Conservation (phyloP, 768 basidiomycete species). For the Amanita fuliginea region DNA sequence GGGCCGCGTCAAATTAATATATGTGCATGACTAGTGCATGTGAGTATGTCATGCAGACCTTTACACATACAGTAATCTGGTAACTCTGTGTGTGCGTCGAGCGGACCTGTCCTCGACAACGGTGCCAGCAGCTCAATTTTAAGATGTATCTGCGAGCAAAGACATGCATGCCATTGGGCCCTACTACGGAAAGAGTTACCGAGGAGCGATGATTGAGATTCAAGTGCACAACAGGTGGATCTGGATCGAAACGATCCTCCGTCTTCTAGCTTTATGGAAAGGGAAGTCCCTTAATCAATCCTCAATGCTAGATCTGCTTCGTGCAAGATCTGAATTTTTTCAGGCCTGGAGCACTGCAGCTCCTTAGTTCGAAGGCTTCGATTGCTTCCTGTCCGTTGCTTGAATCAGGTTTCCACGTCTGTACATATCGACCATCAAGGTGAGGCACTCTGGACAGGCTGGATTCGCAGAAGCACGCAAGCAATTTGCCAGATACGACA, state of each 20-base stretch:
- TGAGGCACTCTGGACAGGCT: background rate
- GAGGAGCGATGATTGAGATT: background rate
- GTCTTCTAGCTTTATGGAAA: slow-evolving; percentile 3
- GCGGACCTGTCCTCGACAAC: background rate
- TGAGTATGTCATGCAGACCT: background rate
- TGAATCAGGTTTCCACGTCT: slow-evolving; percentile 2
- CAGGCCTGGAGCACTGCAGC: background rate
- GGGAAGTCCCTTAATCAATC: background rate
- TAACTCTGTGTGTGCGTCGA: background rate
- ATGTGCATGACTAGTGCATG: background rate
- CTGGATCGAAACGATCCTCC: slow-evolving; percentile 1
- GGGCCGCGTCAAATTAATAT: slow-evolving; percentile 1
- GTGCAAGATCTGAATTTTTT: slow-evolving; percentile 3
- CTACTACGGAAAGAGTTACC: slow-evolving; percentile 1
- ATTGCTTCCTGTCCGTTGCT: background rate
- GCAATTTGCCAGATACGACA: background rate
- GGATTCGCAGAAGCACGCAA: slow-evolving; percentile 5
- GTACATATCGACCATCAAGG: slow-evolving; percentile 3
- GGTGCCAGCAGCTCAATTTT: background rate
- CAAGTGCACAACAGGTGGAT: background rate
- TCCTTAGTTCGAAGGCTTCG: slow-evolving; percentile 3
- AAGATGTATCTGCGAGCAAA: background rate
- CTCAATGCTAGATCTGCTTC: background rate
- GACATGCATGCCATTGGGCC: background rate
- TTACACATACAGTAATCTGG: background rate